Conservation (phyloP, 2,329 filamentous ascomycete genomes). For the Trichophyton rubrum region DNA sequence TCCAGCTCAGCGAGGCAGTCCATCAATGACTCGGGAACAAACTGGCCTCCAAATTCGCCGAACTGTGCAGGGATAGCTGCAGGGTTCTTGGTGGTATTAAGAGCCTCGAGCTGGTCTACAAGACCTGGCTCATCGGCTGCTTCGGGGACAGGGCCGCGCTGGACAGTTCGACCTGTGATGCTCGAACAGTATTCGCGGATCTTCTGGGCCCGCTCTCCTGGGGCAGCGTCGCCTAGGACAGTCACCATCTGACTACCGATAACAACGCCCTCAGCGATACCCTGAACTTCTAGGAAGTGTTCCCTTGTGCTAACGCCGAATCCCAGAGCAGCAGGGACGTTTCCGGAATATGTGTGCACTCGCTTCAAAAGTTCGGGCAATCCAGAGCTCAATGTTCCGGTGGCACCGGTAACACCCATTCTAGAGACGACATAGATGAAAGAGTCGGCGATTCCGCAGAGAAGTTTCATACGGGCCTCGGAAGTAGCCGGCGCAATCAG, state of each 20-base stretch:
- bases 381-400: conserved; percentile 65
- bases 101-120: conserved; percentile 69
- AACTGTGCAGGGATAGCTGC: conserved; percentile 69
- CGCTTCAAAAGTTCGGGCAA: conserved; percentile 70
- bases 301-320: conserved; percentile 94
- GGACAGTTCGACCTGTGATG: conserved; percentile 46
- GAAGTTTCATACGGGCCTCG: conserved; percentile 81
- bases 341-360: conserved; percentile 84
- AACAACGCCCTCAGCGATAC: conserved; percentile 83
- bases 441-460: conserved; percentile 93
- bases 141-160: conserved; percentile 33
- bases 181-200: conserved; percentile 80
- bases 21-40: conserved; percentile 95
- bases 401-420: conserved; percentile 91
- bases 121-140: conserved; percentile 46
- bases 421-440: conserved; percentile 98
- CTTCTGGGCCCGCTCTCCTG: conserved; percentile 54
- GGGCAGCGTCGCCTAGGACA: conserved; percentile 55
- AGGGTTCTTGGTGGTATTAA: conserved; percentile 51
- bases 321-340: conserved; percentile 80
- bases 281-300: conserved; percentile 75
- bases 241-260: conserved; percentile 94
- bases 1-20: conserved; percentile 88
- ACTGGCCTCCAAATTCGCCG: conserved; percentile 92
- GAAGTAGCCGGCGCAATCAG: conserved; percentile 90